Percentiles rank a stretch among this genome's conserved stretches.
Evolutionary conservation across 177 flowering plant genomes (phyloP).

Genomic region (Telopea speciosissima): DNA sequence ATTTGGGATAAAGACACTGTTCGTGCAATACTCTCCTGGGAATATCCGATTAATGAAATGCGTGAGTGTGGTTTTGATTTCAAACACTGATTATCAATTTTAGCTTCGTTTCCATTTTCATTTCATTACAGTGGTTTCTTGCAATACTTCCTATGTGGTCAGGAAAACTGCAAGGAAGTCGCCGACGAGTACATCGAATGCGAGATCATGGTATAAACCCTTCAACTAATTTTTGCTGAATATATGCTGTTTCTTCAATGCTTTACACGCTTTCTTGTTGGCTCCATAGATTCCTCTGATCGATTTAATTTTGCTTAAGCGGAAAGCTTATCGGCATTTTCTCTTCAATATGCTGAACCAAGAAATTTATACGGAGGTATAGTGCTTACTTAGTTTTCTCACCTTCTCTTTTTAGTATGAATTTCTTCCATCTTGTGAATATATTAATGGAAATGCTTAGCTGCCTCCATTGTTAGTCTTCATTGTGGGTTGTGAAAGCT

Average conservation of each 20-base stretch:
- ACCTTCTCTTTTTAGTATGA: not conserved
- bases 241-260: too few species aligned
- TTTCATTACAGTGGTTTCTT: not conserved
- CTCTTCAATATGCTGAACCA: slow-evolving; percentile 47
- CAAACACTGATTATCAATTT: not conserved
- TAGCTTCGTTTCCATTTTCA: not conserved
- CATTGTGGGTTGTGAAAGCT: not conserved
- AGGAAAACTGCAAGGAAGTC: slow-evolving; percentile 70
- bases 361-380: slow-evolving; percentile 41
- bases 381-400: not conserved
- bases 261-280: not conserved
- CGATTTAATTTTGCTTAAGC: slow-evolving; percentile 83
- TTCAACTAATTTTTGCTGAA: too few species aligned
- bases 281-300: slow-evolving; percentile 52
- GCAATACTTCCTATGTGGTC: not conserved
- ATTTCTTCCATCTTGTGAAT: not conserved
- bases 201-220: slow-evolving; percentile 53
- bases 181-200: slow-evolving; percentile 94
- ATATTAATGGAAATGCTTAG: not conserved
- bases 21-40: slow-evolving; percentile 81
- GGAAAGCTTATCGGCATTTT: slow-evolving; percentile 71
- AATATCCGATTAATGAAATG: slow-evolving; percentile 84
- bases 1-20: slow-evolving; percentile 35
- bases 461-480: not conserved
- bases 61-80: slow-evolving; percentile 28